Conservation (phyloP, 1,139 yeast species). For the Sugiyamaella paludigena region DNA sequence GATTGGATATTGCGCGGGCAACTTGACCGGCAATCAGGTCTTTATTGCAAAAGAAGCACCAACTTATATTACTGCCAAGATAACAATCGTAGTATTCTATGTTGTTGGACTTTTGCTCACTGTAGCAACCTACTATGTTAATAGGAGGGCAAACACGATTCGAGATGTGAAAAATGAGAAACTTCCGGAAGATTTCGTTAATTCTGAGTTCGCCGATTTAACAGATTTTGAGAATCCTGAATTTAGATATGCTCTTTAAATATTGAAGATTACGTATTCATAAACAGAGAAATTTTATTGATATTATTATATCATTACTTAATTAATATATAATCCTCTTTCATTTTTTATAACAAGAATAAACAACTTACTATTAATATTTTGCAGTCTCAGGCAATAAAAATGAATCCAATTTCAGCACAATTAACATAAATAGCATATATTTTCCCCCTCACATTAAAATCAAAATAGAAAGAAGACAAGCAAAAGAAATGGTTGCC, state of each 20-base stretch:
- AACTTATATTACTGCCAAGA: slow-evolving; percentile 47
- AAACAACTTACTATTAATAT: too few species aligned
- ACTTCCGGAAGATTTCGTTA: slow-evolving; percentile 33
- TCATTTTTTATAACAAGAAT: too few species aligned
- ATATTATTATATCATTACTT: background rate
- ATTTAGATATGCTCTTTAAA: slow-evolving; percentile 32
- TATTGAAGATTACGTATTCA: background rate
- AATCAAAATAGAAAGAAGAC: background rate
- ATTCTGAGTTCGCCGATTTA: slow-evolving; percentile 57
- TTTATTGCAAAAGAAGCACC: slow-evolving; percentile 54
- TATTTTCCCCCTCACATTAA: background rate
- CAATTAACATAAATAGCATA: background rate
- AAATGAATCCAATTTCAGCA: background rate
- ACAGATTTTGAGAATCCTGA: slow-evolving; percentile 66
- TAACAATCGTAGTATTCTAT: slow-evolving; percentile 43
- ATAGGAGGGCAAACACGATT: slow-evolving; percentile 37
- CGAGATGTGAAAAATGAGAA: slow-evolving; percentile 33
- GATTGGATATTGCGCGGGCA: slow-evolving; percentile 60
- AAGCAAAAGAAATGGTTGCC: background rate
- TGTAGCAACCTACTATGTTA: slow-evolving; percentile 34
- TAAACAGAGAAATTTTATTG: too few species aligned
- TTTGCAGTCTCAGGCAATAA: too few species aligned
- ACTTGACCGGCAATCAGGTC: slow-evolving; percentile 56
- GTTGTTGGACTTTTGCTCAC: slow-evolving; percentile 29
- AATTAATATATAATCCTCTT: background rate